phyloP scores from a whole-genome alignment of 148 eudicot genomes.

The Diospyros kaki region DNA sequence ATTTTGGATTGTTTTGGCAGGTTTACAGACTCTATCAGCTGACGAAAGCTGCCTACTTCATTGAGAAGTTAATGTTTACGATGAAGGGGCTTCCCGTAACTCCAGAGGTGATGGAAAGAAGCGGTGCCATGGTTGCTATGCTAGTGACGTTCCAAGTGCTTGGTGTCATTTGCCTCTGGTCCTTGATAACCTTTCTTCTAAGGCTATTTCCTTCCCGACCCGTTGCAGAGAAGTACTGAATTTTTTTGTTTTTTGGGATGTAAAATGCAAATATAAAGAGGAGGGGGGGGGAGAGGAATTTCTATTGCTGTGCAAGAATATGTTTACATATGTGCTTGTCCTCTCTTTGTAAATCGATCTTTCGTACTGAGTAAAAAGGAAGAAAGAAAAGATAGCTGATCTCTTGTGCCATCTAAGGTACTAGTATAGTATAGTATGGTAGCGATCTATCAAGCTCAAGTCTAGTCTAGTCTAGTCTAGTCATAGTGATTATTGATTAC shows the following conservation, averaged over 20 bases:
- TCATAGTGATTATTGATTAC: too few relatives aligned
- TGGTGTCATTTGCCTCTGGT: slow-evolving; percentile 80
- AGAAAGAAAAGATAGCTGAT: too few relatives aligned
- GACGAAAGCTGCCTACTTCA: slow-evolving; percentile 55
- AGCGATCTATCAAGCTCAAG: too few relatives aligned
- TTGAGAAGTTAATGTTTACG: slow-evolving; percentile 53
- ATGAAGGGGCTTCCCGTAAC: slow-evolving; percentile 41
- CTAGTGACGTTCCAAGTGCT: slow-evolving; percentile 54
- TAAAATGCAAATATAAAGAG: too few relatives aligned
- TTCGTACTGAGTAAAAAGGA: too few relatives aligned
- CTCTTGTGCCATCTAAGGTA: too few relatives aligned
- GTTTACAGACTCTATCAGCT: slow-evolving; percentile 74
- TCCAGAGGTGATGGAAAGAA: slow-evolving; percentile 43
- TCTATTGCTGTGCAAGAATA: too few relatives aligned
- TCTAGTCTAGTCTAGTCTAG: too few relatives aligned
- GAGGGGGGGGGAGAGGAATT: too few relatives aligned
- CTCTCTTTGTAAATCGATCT: too few relatives aligned
- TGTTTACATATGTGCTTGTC: too few relatives aligned
- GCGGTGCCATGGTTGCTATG: slow-evolving; percentile 52
- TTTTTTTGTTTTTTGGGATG: background rate
- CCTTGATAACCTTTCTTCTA: slow-evolving; percentile 74
- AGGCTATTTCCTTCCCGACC: slow-evolving; percentile 81
- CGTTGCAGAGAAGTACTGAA: slow-evolving; percentile 60
- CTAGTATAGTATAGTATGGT: too few relatives aligned
- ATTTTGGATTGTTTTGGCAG: slow-evolving; percentile 27